Evolutionary conservation across 495 filamentous ascomycete genomes (phyloP).

Genomic region (Podospora fimiseda): DNA sequence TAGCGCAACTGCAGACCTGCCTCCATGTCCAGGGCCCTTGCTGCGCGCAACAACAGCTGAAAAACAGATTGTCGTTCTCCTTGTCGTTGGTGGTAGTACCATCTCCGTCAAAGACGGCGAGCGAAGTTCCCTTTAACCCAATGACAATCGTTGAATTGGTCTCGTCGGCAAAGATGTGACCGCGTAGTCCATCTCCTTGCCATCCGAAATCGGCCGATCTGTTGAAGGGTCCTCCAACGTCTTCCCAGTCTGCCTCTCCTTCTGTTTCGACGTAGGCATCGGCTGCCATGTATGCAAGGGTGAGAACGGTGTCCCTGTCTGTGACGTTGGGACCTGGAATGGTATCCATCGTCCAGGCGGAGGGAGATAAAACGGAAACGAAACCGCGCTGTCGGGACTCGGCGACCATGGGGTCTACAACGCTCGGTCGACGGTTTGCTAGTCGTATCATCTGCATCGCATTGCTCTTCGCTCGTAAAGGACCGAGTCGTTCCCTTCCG

Average conservation of each 20-base stretch:
- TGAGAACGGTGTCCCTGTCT: constrained; percentile 77
- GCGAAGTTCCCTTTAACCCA: constrained; percentile 84
- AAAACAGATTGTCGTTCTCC: constrained; percentile 93
- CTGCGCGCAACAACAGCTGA: constrained; percentile 95
- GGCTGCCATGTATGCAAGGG: constrained; percentile 76
- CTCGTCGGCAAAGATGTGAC: constrained; percentile 86
- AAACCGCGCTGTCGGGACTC: constrained; percentile 56
- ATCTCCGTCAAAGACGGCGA: constrained; percentile 88
- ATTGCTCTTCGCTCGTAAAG: constrained; percentile 50
- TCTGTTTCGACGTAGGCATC: constrained; percentile 79
- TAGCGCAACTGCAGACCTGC: constrained; percentile 87
- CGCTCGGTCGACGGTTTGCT: constrained; percentile 65
- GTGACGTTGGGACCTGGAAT: constrained; percentile 74
- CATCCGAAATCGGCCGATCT: constrained; percentile 81
- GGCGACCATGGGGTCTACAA: constrained; percentile 69
- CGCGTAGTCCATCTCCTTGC: constrained; percentile 80
- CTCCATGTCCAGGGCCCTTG: constrained; percentile 81
- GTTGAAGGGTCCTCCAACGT: constrained; percentile 74
- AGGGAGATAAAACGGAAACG: constrained; percentile 53
- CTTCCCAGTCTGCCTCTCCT: constrained; percentile 71
- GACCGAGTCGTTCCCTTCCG: constrained; percentile 41
- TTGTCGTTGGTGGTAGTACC: constrained; percentile 97
- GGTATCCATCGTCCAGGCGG: constrained; percentile 79
- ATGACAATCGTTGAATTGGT: constrained; percentile 83
- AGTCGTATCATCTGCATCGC: constrained; percentile 68